Conservation (phyloP, 1,284 basidiomycete species). For the Pholiota adiposa region DNA sequence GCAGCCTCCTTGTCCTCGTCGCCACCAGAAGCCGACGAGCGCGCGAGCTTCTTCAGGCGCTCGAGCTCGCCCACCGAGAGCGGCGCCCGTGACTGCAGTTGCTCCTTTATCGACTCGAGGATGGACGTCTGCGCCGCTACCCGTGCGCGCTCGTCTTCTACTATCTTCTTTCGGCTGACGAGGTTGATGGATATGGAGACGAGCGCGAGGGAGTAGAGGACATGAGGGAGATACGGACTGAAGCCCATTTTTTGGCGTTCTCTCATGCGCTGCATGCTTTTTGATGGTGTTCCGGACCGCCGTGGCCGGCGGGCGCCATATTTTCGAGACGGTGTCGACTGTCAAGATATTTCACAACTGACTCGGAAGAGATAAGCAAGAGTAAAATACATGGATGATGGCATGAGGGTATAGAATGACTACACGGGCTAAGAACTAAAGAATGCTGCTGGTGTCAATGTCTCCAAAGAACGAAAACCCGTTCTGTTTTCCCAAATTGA, state of each 20-base stretch:
- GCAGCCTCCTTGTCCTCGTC: not conserved
- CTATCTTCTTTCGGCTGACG: slow-evolving; percentile 50
- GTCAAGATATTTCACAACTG: too few relatives aligned
- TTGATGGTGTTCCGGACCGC: too few relatives aligned
- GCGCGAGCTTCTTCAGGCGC: slow-evolving; percentile 49
- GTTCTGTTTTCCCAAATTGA: too few relatives aligned
- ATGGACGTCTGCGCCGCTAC: slow-evolving; percentile 61
- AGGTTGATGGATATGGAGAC: slow-evolving; percentile 68
- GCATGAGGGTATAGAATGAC: not conserved
- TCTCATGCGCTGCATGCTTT: too few relatives aligned
- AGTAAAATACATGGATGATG: too few relatives aligned
- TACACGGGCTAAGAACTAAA: not conserved
- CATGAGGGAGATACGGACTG: slow-evolving; percentile 45
- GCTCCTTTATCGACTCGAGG: slow-evolving; percentile 54
- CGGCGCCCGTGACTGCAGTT: slow-evolving; percentile 46
- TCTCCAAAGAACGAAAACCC: not conserved
- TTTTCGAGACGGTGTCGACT: too few relatives aligned
- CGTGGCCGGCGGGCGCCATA: too few relatives aligned
- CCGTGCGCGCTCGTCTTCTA: slow-evolving; percentile 52
- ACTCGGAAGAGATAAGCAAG: too few relatives aligned
- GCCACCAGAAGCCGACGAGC: slow-evolving; percentile 24
- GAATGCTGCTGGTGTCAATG: not conserved
- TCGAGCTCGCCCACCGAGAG: slow-evolving; percentile 50
- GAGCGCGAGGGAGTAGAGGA: slow-evolving; percentile 61
- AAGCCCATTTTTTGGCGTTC: slow-evolving; percentile 20